phyloP scores from a whole-genome alignment of 495 filamentous ascomycete species.

The Pyronema domesticum region DNA sequence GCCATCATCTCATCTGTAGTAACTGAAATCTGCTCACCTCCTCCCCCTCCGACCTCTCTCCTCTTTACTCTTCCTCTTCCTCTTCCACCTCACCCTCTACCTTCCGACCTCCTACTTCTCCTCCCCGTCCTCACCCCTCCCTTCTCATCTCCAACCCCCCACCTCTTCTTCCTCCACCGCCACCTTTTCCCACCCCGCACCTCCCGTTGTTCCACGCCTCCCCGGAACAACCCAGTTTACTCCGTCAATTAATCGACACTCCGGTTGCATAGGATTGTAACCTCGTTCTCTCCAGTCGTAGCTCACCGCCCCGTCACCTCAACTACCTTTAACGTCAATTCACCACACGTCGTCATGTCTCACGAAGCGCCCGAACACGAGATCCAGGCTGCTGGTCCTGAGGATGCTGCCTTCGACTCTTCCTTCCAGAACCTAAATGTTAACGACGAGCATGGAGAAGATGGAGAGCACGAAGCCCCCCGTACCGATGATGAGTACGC shows the following conservation, averaged over 20 bases:
- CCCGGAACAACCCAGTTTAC: background rate
- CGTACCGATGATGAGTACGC: slow-evolving; percentile 89
- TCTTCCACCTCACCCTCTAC: background rate
- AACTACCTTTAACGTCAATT: slow-evolving; percentile 12
- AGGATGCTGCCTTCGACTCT: slow-evolving; percentile 21
- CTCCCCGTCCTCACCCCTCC: background rate
- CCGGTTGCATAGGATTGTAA: background rate
- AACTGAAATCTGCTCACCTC: background rate
- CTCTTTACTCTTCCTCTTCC: background rate
- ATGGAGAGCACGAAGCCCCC: slow-evolving; percentile 20
- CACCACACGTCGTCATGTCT: slow-evolving; percentile 17
- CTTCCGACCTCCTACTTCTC: background rate
- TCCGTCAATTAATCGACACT: background rate
- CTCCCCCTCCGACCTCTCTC: background rate
- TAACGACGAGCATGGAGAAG: slow-evolving; percentile 18
- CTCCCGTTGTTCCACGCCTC: slow-evolving; percentile 1
- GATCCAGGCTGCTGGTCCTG: slow-evolving; percentile 11
- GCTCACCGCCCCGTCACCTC: background rate
- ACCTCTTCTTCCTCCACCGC: slow-evolving; percentile 1
- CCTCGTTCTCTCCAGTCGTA: background rate
- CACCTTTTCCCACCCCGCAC: slow-evolving; percentile 2
- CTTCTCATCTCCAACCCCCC: background rate
- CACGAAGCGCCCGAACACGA: slow-evolving; percentile 13
- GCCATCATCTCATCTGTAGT: slow-evolving; percentile 3
- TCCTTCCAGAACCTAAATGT: slow-evolving; percentile 24